Evolutionary conservation across 495 filamentous ascomycete species (phyloP), one percentile per base, ranked within the genome.

Genomic region (Neurospora terricola): DNA sequence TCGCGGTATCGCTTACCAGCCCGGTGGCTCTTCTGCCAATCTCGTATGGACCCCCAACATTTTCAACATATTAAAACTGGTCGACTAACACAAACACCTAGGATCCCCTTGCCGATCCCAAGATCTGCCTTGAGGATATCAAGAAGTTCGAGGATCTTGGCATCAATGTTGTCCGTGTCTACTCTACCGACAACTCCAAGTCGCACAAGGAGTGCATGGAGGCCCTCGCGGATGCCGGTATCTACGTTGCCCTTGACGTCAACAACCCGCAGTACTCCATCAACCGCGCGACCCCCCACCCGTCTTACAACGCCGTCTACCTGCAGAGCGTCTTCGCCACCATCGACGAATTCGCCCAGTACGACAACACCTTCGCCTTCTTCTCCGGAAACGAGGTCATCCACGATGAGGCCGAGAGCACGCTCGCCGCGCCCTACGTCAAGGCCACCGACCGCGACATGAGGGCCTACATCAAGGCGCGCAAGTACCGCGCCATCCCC

Each of bases 301-400:
- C 82, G 4, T 97, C 95, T 10, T 99, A 99, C 89, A 99, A 98
- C 81, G 87, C 90, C 70, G 89, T 89, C 70, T 99, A 99, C 78
- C 88, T 98, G 37, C 94, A 98, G 84, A 94, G 91, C 83, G 84
- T 98, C 81, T 98, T 98, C 79, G 92, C 95, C 23, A 98, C 95
- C 76, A 90, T 98, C 74, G 95, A 98, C 80, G 90, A 87, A 74
- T 97, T 99, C 78, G 87, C 87, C 76, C 90, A 92, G 78, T 99
- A 97, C 84, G 81, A 85, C 85, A 99, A 99, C 86, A 95, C 92
- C 38, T 86, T 97, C 71, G 92, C 92, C 71, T 98, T 98, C 91
- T 98, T 97, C 87, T 96, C 94, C 30, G 96, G 93, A 66, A 98
- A 99, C 82, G 96, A 99, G 84, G 94, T 97, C 75, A 94, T 98